Base-by-base conservation (phyloP, 2,329 filamentous ascomycete species). In the Paecilomyces dactylethromorphus region DNA sequence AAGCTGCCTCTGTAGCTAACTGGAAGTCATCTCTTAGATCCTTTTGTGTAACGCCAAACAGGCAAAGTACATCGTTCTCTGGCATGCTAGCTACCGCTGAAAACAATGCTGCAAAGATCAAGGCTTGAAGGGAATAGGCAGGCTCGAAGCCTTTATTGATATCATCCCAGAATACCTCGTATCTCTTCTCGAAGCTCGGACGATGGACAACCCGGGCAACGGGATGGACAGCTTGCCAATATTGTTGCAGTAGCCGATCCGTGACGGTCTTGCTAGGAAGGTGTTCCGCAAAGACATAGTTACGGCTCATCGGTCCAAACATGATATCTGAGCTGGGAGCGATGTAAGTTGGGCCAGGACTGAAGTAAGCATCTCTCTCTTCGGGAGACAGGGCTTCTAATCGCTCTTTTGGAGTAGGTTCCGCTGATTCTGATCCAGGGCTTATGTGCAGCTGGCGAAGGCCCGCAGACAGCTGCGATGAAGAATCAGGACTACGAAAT, bases 51-150 rank as follows among this genome's bases (percentile, higher is more conserved):
- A 82, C 79, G 2, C 81, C 82, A 66, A 87, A 84, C 11, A 84
- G 79, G 8, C 73, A 71, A 50, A 79, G 65, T 22, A 85, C 78
- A 33, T 71, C 73, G 6, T 79, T 74, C 57, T 87, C 83, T 10
- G 81, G 76, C 78, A 90, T 81, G 64, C 87, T 89, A 53, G 90
- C 81, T 3, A 85, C 82, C 0, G 86, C 87, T 49, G 86, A 87
- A 64, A 92, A 87, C 74, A 90, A 80, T 7, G 84, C 83, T 0
- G 87, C 84, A 67, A 90, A 89, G 0, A 91, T 78, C 24, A 91
- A 76, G 1, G 88, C 86, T 70, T 91, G 87, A 12, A 85, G 78
- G 3, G 87, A 87, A 21, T 80, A 75, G 2, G 83, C 76, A 7
- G 88, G 87, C 69, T 90, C 86, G 49, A 82, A 79, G 3, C 84